Evolutionary conservation across 179 eudicot genomes (phyloP), one percentile per base, ranked within the genome.

Genomic region (Actinidia arguta): DNA sequence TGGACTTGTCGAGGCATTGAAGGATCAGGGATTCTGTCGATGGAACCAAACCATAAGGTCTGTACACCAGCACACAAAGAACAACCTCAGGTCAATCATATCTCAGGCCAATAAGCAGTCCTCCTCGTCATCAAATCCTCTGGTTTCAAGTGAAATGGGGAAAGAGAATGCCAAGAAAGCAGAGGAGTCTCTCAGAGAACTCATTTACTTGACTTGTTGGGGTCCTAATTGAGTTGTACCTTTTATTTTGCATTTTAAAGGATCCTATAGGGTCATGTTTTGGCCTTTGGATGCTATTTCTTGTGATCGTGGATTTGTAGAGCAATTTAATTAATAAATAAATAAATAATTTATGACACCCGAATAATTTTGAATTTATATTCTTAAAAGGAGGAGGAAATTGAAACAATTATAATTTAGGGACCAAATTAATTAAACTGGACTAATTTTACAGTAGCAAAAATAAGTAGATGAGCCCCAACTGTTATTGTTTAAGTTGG

Each of bases 21-120:
- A 91, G 63, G 92, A 91, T 80, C 91, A 86, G 73, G 94, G 92
- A 4, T 76, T 89, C 48, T 89, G 91, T n/a, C 54, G 94, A 42
- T 91, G 94, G 94, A 89, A 91, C 58, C 83, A 91, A 50, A 78
- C 84, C 0, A 20, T 88, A 18, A 81, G 90, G 10, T 82, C 83
- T 0, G 25, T 89, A 4, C 89, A 83, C 16, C 87, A 85, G 20
- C 85, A 78, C 24, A 83, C 89, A 39, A 83, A 78, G 62, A 77
- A 54, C 64, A 88, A 73, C 5, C 18, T 87, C 63, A 50, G 66
- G n/a, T n/a, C n/a, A n/a, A 10, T 81, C 90, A 0, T n/a, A 79
- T 52, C 71, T 24, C 87, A 58, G 13, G 63, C 70, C 9, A 54
- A 39, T 50, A 75, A 25, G 50, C 85, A n/a, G 58, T 75, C 12